A percentile compares a stretch with the other conserved stretches of the same genome.
phyloP scores from a whole-genome alignment of 306 rosid genomes.

The Rosa chinensis region DNA sequence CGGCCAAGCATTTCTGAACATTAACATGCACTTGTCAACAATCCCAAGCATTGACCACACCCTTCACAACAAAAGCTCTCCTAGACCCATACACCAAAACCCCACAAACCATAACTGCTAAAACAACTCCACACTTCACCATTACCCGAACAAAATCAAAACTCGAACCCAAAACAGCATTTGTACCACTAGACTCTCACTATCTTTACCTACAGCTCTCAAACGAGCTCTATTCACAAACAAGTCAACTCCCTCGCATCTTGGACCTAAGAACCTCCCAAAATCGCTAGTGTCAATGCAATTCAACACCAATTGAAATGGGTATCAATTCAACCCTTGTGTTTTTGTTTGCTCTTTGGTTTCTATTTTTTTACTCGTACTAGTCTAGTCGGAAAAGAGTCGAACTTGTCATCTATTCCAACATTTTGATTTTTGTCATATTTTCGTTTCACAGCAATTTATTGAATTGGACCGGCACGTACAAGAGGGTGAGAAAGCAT shows the following conservation, averaged over 20 bases:
- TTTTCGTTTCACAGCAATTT: no score
- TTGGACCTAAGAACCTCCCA: constrained; percentile 26
- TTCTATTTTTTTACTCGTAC: no score
- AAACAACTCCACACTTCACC: constrained; percentile 54
- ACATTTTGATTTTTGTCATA: no score
- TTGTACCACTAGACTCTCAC: constrained; percentile 29
- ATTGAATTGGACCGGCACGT: no score
- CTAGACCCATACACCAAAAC: constrained; percentile 56
- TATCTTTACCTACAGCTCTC: constrained; percentile 36
- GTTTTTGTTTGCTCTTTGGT: no score
- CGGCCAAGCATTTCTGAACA: constrained; percentile 81
- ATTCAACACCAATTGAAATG: constrained; percentile 26
- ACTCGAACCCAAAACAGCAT: constrained; percentile 37
- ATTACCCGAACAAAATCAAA: constrained; percentile 38
- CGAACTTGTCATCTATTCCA: no score
- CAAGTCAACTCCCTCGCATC: constrained; percentile 15
- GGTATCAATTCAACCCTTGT: constrained; percentile 18
- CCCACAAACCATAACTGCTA: constrained; percentile 71
- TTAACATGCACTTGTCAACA: constrained; percentile 62
- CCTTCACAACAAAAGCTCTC: constrained; percentile 66
- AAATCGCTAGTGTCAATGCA: constrained; percentile 22
- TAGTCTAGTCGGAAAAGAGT: no score
- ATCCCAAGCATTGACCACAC: constrained; percentile 65
- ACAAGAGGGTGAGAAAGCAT: no score
- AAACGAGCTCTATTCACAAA: constrained; percentile 37